Percentiles rank a stretch among this genome's conserved stretches.
phyloP scores from a whole-genome alignment of 345 rosid species.

The Corchorus capsularis region DNA sequence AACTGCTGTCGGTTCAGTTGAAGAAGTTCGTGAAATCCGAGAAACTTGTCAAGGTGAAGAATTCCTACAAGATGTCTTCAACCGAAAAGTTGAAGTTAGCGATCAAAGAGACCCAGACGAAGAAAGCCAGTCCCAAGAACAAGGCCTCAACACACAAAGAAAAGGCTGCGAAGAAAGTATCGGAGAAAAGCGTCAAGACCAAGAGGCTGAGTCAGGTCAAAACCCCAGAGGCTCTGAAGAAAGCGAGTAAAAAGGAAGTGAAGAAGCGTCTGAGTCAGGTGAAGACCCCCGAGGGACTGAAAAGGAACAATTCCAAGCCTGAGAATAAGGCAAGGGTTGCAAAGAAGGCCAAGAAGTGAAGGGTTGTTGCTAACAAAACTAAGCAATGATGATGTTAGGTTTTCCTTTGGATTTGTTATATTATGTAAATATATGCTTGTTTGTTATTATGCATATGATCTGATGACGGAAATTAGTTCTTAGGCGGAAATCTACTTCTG shows the following conservation, averaged over 20 bases:
- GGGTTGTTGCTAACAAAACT: neutral
- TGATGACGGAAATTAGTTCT: neutral
- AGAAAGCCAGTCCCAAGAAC: neutral
- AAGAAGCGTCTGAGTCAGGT: constrained; percentile 34
- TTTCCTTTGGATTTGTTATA: neutral
- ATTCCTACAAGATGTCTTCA: constrained; percentile 34
- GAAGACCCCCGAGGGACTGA: constrained; percentile 34
- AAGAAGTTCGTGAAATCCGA: constrained; percentile 28
- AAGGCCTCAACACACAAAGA: constrained; percentile 4
- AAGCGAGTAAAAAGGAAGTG: constrained; percentile 14
- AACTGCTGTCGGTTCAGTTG: constrained; percentile 14
- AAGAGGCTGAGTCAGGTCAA: constrained; percentile 44
- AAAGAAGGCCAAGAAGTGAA: constrained; percentile 14
- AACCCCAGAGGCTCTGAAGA: constrained; percentile 40
- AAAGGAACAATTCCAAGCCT: constrained; percentile 19
- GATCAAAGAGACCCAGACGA: constrained; percentile 14
- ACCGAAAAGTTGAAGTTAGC: constrained; percentile 25
- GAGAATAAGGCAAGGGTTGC: neutral
- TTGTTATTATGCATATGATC: neutral
- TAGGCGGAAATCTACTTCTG: neutral
- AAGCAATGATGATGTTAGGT: neutral
- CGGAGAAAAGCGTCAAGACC: constrained; percentile 28
- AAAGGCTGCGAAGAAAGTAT: constrained; percentile 15
- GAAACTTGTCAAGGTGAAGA: constrained; percentile 31
- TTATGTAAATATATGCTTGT: neutral